A percentile compares a stretch with the other conserved stretches of the same genome.
Evolutionary conservation across 2,329 filamentous ascomycete genomes (phyloP).

Genomic region (Clarireedia paspali): DNA sequence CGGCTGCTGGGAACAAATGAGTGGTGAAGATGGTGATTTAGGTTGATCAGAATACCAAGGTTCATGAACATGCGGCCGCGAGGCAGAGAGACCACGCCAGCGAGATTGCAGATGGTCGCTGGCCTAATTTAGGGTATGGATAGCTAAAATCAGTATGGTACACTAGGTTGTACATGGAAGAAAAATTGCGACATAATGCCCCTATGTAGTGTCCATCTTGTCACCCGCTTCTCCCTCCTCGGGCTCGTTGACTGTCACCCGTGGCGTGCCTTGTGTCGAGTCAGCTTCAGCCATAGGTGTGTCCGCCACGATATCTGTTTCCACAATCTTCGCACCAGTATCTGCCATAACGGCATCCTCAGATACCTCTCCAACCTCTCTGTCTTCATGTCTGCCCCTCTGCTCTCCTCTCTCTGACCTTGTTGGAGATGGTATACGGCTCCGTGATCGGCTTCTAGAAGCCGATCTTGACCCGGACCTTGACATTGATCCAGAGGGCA

Average conservation of each 20-base stretch:
- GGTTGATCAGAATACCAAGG: no score
- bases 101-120: no score
- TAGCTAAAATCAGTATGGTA: constrained; percentile 19
- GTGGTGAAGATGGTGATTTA: neutral
- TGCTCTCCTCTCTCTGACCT: constrained; percentile 17
- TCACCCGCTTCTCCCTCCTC: constrained; percentile 34
- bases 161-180: constrained; percentile 18
- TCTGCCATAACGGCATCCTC: constrained; percentile 57
- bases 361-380: constrained; percentile 29
- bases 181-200: neutral
- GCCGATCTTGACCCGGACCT: constrained; percentile 21
- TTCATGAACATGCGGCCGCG: no score
- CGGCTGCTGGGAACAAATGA: neutral
- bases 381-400: neutral
- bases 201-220: constrained; percentile 57
- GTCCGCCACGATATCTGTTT: constrained; percentile 24
- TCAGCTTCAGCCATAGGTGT: constrained; percentile 23
- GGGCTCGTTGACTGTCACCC: constrained; percentile 43
- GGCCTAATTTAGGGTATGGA: no score
- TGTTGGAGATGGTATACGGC: constrained; percentile 33
- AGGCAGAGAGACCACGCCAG: no score
- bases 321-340: constrained; percentile 35
- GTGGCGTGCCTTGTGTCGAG: constrained; percentile 34
- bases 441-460: constrained; percentile 34
- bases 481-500: constrained; percentile 29